phyloP scores from a whole-genome alignment of 805 yeast species.

The Kodamaea laetipori region DNA sequence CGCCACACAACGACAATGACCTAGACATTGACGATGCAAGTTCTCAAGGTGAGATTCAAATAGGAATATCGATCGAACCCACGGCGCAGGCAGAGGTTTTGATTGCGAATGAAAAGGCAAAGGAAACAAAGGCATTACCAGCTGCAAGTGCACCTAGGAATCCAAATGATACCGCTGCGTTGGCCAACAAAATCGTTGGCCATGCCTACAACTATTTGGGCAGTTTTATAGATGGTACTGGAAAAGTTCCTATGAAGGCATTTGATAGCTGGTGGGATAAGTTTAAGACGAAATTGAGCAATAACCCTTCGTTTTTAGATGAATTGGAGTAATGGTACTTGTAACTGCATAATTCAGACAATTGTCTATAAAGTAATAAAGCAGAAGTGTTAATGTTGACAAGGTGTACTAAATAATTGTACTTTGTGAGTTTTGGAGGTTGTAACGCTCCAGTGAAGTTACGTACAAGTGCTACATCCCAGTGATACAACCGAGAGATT shows the following conservation, averaged over 20 bases:
- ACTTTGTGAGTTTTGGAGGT: no score
- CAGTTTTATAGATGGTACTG: slow-evolving; percentile 78
- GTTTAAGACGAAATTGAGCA: slow-evolving; percentile 70
- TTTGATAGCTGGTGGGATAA: slow-evolving; percentile 97
- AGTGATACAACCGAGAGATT: neutral
- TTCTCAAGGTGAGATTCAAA: slow-evolving; percentile 39
- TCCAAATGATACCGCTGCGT: slow-evolving; percentile 44
- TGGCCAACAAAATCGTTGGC: slow-evolving; percentile 86
- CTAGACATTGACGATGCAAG: slow-evolving; percentile 33
- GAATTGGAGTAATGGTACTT: slow-evolving; percentile 19
- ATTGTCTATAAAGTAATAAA: no score
- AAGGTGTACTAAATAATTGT: no score
- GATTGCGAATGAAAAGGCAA: slow-evolving; percentile 46
- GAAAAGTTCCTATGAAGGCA: slow-evolving; percentile 82
- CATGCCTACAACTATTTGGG: slow-evolving; percentile 91
- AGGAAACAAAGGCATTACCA: slow-evolving; percentile 24
- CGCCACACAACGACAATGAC: slow-evolving; percentile 34
- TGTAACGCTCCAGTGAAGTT: no score
- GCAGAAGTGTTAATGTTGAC: no score
- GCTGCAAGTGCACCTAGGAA: slow-evolving; percentile 23
- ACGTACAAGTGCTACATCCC: no score
- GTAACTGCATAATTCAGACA: neutral
- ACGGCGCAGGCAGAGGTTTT: slow-evolving; percentile 62
- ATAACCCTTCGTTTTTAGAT: slow-evolving; percentile 82
- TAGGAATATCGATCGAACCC: slow-evolving; percentile 93